Conservation (phyloP, 2,329 filamentous ascomycete genomes). For the Exophiala sp. region DNA sequence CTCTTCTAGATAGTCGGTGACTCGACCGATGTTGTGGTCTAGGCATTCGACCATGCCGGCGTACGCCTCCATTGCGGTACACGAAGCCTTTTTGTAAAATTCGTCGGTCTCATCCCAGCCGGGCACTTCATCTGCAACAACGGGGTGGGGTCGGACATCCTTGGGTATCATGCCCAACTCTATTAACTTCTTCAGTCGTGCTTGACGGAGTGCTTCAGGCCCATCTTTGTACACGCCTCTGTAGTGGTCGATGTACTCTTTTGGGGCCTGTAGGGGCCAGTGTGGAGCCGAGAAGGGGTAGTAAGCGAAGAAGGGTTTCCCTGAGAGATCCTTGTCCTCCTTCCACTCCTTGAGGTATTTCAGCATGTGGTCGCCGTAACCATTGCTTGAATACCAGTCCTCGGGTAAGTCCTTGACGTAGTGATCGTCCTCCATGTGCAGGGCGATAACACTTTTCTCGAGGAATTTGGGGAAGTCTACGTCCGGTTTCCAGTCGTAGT, state of each 20-base stretch:
- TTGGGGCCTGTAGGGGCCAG: constrained; percentile 52
- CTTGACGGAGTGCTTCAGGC: constrained; percentile 45
- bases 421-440: constrained; percentile 46
- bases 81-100: constrained; percentile 40
- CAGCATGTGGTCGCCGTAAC: constrained; percentile 53
- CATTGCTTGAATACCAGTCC: constrained; percentile 54
- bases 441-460: constrained; percentile 41
- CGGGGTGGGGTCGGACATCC: constrained; percentile 42
- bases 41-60: constrained; percentile 51
- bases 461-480: constrained; percentile 38
- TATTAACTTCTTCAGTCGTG: constrained; percentile 45
- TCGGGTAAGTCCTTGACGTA: constrained; percentile 48
- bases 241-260: constrained; percentile 47
- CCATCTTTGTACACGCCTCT: constrained; percentile 50
- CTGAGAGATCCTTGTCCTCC: constrained; percentile 35
- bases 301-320: constrained; percentile 49
- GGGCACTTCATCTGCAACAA: constrained; percentile 42
- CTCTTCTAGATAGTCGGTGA: constrained; percentile 44
- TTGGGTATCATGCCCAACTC: constrained; percentile 43
- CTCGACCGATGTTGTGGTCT: constrained; percentile 46
- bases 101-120: constrained; percentile 40
- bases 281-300: constrained; percentile 51
- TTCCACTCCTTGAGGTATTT: constrained; percentile 51
- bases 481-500: constrained; percentile 53
- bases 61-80: constrained; percentile 49